Evolutionary conservation across 352 stramenopile species (phyloP).

Genomic region (Aphanomyces astaci): DNA sequence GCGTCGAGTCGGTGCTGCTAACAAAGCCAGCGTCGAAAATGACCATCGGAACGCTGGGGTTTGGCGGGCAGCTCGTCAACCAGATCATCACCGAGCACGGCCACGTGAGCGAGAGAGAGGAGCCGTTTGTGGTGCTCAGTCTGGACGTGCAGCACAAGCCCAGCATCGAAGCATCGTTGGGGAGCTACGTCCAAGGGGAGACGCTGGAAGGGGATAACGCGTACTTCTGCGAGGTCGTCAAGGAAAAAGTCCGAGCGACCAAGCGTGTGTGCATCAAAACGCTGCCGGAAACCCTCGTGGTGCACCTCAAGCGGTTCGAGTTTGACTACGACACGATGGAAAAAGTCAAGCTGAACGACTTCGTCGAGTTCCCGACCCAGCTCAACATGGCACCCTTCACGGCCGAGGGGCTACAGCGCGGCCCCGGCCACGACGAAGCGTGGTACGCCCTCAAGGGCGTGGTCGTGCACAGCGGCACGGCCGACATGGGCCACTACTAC

Average conservation of each 20-base stretch:
- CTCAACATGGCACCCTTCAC: slow-evolving; percentile 89
- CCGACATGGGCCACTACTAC: slow-evolving; percentile 92
- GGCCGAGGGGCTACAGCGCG: slow-evolving; percentile 22
- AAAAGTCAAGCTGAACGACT: slow-evolving; percentile 84
- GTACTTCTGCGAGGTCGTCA: slow-evolving; percentile 60
- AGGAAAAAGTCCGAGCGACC: slow-evolving; percentile 66
- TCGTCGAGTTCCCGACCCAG: slow-evolving; percentile 71
- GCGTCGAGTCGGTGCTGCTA: slow-evolving; percentile 48
- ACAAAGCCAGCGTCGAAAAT: not conserved
- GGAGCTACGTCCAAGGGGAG: slow-evolving; percentile 63
- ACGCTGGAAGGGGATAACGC: slow-evolving; percentile 70
- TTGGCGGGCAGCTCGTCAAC: slow-evolving; percentile 72
- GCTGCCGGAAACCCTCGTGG: slow-evolving; percentile 66
- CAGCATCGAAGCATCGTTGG: slow-evolving; percentile 49
- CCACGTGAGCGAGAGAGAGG: slow-evolving; percentile 68
- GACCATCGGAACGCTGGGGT: slow-evolving; percentile 31
- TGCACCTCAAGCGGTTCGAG: slow-evolving; percentile 82
- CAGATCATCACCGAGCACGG: slow-evolving; percentile 74
- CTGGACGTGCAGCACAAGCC: slow-evolving; percentile 71
- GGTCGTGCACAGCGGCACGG: slow-evolving; percentile 88
- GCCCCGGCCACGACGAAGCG: slow-evolving; percentile 2
- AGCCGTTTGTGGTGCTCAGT: slow-evolving; percentile 79
- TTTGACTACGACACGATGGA: slow-evolving; percentile 87
- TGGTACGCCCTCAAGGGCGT: slow-evolving; percentile 88
- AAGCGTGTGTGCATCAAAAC: slow-evolving; percentile 80